Evolutionary conservation across 257 asterid genomes (phyloP).

Genomic region (Solanum etuberosum): DNA sequence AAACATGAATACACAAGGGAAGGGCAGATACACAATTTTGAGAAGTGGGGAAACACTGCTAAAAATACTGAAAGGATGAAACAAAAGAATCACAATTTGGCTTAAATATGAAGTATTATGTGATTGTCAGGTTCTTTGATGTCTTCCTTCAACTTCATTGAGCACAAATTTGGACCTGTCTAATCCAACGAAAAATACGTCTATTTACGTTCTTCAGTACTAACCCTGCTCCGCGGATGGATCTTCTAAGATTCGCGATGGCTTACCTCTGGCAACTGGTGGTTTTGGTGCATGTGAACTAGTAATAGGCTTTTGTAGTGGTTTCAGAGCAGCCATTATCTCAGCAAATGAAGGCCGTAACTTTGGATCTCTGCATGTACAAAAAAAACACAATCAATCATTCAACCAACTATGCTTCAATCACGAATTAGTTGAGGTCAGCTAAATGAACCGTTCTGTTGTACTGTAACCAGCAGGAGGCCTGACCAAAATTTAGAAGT

Average conservation of each 20-base stretch:
- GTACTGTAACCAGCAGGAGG: neutral
- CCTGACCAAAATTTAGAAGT: neutral
- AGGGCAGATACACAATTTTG: constrained; percentile 32
- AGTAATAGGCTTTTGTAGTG: constrained; percentile 63
- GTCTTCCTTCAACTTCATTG: constrained; percentile 1
- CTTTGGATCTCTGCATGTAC: constrained; percentile 52
- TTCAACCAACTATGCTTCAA: neutral
- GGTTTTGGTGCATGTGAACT: constrained; percentile 34
- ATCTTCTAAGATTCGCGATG: constrained; percentile 18
- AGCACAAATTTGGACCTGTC: constrained; percentile 2
- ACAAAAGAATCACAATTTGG: constrained; percentile 10
- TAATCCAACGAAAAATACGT: neutral
- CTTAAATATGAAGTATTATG: neutral
- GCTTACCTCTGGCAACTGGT: constrained; percentile 29
- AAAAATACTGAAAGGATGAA: constrained; percentile 11
- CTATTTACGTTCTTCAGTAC: constrained; percentile 7
- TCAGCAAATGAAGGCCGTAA: constrained; percentile 78
- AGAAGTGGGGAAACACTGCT: constrained; percentile 28
- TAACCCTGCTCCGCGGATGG: constrained; percentile 14
- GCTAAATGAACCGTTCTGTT: neutral
- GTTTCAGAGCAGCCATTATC: constrained; percentile 86
- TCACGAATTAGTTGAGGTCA: neutral
- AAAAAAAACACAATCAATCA: neutral
- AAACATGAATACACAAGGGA: constrained; percentile 34
- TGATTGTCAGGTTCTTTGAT: constrained; percentile 5